phyloP scores from a whole-genome alignment of 305 asterid genomes.

The Fraxinus floribunda region DNA sequence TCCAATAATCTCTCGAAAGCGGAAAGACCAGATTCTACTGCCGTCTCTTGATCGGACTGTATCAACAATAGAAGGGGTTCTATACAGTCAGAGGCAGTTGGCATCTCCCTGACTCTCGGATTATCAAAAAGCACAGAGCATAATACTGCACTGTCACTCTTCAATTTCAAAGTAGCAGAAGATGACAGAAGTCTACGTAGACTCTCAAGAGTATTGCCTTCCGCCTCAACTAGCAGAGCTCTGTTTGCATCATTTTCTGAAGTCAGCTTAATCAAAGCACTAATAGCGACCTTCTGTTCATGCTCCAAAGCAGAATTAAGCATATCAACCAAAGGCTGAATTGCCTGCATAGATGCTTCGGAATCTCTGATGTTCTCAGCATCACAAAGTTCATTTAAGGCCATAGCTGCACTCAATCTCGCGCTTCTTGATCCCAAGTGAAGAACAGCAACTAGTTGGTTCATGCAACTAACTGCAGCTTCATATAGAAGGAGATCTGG shows the following conservation, averaged over 20 bases:
- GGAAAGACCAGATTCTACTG: slow-evolving; percentile 69
- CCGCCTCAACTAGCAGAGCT: slow-evolving; percentile 59
- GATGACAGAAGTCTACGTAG: slow-evolving; percentile 57
- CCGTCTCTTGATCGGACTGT: slow-evolving; percentile 62
- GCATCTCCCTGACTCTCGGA: slow-evolving; percentile 51
- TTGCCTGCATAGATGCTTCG: slow-evolving; percentile 72
- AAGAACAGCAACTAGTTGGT: slow-evolving; percentile 82
- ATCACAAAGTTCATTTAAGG: slow-evolving; percentile 66
- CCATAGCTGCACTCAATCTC: slow-evolving; percentile 75
- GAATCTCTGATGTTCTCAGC: slow-evolving; percentile 61
- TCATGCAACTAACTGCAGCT: slow-evolving; percentile 67
- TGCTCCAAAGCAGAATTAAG: slow-evolving; percentile 51
- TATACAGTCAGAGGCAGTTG: slow-evolving; percentile 54
- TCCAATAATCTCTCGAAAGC: slow-evolving; percentile 82
- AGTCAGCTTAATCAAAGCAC: slow-evolving; percentile 69
- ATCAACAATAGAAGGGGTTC: slow-evolving; percentile 68
- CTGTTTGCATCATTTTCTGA: slow-evolving; percentile 50
- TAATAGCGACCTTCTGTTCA: slow-evolving; percentile 71
- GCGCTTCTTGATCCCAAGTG: slow-evolving; percentile 86
- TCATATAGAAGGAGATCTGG: slow-evolving; percentile 57
- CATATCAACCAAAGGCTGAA: slow-evolving; percentile 82
- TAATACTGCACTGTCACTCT: slow-evolving; percentile 65
- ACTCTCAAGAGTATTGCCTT: slow-evolving; percentile 64
- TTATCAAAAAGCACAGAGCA: slow-evolving; percentile 60
- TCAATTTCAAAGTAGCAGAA: slow-evolving; percentile 54